Conservation (phyloP, 2,329 filamentous ascomycete genomes). For the Fulvia fulva region DNA sequence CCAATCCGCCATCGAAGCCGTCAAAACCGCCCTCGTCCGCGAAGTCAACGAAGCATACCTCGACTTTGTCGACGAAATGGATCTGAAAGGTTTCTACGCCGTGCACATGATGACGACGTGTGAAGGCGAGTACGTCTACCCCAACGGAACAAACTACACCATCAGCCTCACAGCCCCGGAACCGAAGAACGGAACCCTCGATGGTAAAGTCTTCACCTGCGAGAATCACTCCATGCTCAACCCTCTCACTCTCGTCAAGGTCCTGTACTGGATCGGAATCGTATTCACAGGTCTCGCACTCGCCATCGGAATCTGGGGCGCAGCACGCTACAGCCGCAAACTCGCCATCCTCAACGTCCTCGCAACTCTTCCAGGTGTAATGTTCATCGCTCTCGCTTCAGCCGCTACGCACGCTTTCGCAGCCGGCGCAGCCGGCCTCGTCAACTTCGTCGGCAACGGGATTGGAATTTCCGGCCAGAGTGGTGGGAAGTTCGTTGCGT, state of each 20-base stretch:
- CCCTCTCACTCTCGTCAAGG: slow-evolving; percentile 52
- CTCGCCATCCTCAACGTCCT: slow-evolving; percentile 47
- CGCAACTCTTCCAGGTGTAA: slow-evolving; percentile 48
- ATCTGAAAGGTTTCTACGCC: slow-evolving; percentile 58
- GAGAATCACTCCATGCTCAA: slow-evolving; percentile 52
- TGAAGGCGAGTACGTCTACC: slow-evolving; percentile 42
- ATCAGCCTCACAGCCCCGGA: slow-evolving; percentile 23
- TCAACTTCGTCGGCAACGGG: slow-evolving; percentile 51
- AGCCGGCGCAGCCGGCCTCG: slow-evolving; percentile 49
- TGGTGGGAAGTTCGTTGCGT: slow-evolving; percentile 53
- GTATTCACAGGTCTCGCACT: slow-evolving; percentile 50
- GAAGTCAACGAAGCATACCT: slow-evolving; percentile 36
- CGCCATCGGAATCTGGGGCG: slow-evolving; percentile 41
- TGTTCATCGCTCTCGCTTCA: slow-evolving; percentile 65
- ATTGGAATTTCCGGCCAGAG: slow-evolving; percentile 49
- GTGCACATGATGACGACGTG: slow-evolving; percentile 60
- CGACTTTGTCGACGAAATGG: slow-evolving; percentile 45
- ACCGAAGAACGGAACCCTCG: slow-evolving; percentile 33
- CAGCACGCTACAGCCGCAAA: slow-evolving; percentile 39
- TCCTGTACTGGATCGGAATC: slow-evolving; percentile 57
- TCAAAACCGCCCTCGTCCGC: slow-evolving; percentile 41
- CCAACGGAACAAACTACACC: slow-evolving; percentile 41
- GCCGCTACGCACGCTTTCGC: slow-evolving; percentile 67
- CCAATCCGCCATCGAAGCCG: slow-evolving; percentile 25
- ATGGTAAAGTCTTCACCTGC: slow-evolving; percentile 52